phyloP scores from a whole-genome alignment of 495 filamentous ascomycete species.

The Cercophora scortea region DNA sequence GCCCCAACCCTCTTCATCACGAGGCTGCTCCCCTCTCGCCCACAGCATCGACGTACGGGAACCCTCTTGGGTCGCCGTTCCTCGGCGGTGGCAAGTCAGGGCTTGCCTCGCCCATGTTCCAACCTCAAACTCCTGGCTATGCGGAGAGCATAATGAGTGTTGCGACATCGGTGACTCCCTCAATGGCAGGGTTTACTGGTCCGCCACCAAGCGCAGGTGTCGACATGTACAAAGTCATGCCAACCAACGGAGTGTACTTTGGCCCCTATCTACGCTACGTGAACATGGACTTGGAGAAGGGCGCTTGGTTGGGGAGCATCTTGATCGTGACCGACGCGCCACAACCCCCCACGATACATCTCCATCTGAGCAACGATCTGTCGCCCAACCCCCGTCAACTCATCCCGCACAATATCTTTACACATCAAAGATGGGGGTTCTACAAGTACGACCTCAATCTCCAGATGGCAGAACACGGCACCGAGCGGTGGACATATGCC shows the following conservation, averaged over 20 bases:
- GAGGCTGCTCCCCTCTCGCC: conserved; percentile 74
- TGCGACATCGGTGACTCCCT: conserved; percentile 57
- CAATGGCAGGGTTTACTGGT: conserved; percentile 63
- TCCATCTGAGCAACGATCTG: conserved; percentile 84
- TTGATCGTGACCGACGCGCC: conserved; percentile 78
- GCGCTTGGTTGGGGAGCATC: conserved; percentile 73
- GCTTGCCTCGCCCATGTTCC: conserved; percentile 67
- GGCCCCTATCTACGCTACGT: conserved; percentile 92
- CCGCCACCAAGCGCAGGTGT: conserved; percentile 83
- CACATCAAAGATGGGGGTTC: conserved; percentile 89
- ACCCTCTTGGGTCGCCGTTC: conserved; percentile 65
- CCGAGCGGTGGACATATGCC: conserved; percentile 95
- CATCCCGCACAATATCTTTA: conserved; percentile 73
- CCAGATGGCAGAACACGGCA: conserved; percentile 73
- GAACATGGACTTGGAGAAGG: conserved; percentile 93
- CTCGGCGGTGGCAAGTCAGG: conserved; percentile 65
- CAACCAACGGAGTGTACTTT: conserved; percentile 97
- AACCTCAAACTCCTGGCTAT: conserved; percentile 62
- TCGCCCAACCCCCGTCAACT: conserved; percentile 90
- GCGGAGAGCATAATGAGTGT: conserved; percentile 73
- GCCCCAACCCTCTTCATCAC: conserved; percentile 73
- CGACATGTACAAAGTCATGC: conserved; percentile 84
- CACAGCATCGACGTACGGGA: conserved; percentile 67
- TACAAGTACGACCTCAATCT: conserved; percentile 93
- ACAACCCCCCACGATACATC: conserved; percentile 95